Conservation (phyloP, 2,329 filamentous ascomycete genomes). For the Colletotrichum sojae region DNA sequence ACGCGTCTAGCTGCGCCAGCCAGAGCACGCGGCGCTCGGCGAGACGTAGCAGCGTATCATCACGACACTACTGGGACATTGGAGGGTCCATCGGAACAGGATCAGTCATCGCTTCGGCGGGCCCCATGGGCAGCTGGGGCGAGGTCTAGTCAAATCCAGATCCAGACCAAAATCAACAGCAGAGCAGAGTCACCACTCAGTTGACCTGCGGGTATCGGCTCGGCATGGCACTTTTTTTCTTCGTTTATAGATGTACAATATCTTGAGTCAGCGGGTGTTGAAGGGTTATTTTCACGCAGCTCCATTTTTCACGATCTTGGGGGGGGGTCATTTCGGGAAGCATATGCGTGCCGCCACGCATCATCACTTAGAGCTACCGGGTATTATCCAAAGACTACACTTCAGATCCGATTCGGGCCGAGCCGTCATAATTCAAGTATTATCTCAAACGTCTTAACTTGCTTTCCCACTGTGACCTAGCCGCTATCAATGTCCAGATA, state of each 20-base stretch:
- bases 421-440: conserved; percentile 7
- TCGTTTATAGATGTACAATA: conserved; percentile 26
- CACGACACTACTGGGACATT: conserved; percentile 93
- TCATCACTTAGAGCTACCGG: conserved; percentile 19
- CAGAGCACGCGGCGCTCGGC: conserved; percentile 86
- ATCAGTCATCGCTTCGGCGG: conserved; percentile 76
- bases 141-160: conserved; percentile 67
- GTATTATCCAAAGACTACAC: conserved; percentile 21
- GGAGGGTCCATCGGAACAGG: conserved; percentile 85
- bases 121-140: conserved; percentile 83
- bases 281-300: neutral
- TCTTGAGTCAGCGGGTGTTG: conserved; percentile 25
- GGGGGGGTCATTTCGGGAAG: neutral
- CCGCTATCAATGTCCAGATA: too few relatives aligned
- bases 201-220: neutral
- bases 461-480: too few relatives aligned
- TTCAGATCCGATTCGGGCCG: conserved; percentile 4
- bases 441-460: neutral
- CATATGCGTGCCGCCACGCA: conserved; percentile 31
- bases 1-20: conserved; percentile 82
- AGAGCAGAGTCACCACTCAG: neutral
- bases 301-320: neutral
- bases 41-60: conserved; percentile 77
- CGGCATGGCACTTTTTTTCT: conserved; percentile 10
- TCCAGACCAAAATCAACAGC: conserved; percentile 5